Evolutionary conservation across 2,329 filamentous ascomycete genomes (phyloP), one percentile per base, ranked within the genome.

Genomic region (Pseudocercospora musae): DNA sequence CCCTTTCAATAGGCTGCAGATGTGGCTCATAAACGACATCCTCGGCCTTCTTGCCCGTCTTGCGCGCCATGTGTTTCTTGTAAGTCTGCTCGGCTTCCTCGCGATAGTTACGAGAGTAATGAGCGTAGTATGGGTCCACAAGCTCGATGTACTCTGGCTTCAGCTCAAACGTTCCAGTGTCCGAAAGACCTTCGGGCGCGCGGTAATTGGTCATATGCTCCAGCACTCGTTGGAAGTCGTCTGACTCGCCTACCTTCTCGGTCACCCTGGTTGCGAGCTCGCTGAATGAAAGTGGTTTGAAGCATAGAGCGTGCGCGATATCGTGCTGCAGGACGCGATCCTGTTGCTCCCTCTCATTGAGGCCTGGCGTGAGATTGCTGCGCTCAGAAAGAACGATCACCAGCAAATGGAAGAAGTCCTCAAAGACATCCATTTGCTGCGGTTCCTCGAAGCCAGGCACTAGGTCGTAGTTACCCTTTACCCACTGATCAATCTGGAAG

Each of bases 71-170:
- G 81, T 91, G 89, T 71, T 89, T 89, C 70, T 89, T 92, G 79
- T 95, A 97, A 2, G 92, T 89, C 68, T 86, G 88, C 76, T 99
- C 95, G 0, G 94, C 92, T 75, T 99, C 95, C 73, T 99, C 95
- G 56, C 95, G 87, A 75, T 98, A 94, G 71, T 99, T 99, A 74
- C 96, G 96, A 72, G 88, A 96, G 76, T 96, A 99, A 73, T 98
- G 92, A 6, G 93, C 90, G 72, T 93, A 95, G 75, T 97, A 99
- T 0, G 96, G 95, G 74, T 99, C 96, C 56, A 99, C 87, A 52
- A 96, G 85, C 69, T 94, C 90, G 42, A 97, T 84, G 70, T 89
- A 95, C 64, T 96, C 86, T 4, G 90, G 87, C 73, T 93, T 95
- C 57, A 99, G 81, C 75, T 97, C 92, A 71, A 99, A 99, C 0